Percentiles rank a stretch among this genome's conserved stretches.
phyloP scores from a whole-genome alignment of 805 yeast genomes.

The Candida mattraensis region DNA sequence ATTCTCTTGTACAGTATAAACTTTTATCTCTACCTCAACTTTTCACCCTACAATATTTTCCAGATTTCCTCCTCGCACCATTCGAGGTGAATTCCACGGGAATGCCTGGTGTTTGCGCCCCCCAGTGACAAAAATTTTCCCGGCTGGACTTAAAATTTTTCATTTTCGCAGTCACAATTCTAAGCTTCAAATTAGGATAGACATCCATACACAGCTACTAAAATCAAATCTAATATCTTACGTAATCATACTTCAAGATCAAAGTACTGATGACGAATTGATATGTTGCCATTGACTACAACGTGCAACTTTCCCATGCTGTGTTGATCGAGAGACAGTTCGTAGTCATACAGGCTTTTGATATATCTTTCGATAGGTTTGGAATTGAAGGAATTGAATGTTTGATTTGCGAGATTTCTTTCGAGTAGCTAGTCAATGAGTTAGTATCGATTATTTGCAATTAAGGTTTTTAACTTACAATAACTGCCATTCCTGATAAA shows the following conservation, averaged over 20 bases:
- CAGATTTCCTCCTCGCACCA: background rate
- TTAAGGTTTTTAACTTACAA: slow-evolving; percentile 21
- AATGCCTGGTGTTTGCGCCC: background rate
- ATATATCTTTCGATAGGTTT: slow-evolving; percentile 22
- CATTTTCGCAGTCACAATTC: slow-evolving; percentile 16
- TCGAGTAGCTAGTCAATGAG: slow-evolving; percentile 17
- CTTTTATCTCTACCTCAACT: too few species aligned
- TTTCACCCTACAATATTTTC: slow-evolving; percentile 1
- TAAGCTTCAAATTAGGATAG: slow-evolving; percentile 1
- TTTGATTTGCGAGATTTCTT: slow-evolving; percentile 8
- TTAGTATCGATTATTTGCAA: background rate
- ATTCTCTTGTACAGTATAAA: too few species aligned
- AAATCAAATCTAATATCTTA: too few species aligned
- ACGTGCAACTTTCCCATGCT: too few species aligned
- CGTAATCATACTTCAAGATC: too few species aligned
- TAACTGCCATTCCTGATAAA: slow-evolving; percentile 11
- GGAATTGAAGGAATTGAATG: slow-evolving; percentile 24
- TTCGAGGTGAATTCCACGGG: background rate
- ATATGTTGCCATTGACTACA: slow-evolving; percentile 5
- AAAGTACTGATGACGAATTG: too few species aligned
- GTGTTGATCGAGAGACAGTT: too few species aligned
- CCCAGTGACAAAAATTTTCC: slow-evolving; percentile 7
- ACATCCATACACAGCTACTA: slow-evolving; percentile 6
- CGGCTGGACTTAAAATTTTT: slow-evolving; percentile 8
- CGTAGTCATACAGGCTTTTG: slow-evolving; percentile 24